Evolutionary conservation across 768 basidiomycete genomes (phyloP).

Genomic region (Tulasnella sp.): DNA sequence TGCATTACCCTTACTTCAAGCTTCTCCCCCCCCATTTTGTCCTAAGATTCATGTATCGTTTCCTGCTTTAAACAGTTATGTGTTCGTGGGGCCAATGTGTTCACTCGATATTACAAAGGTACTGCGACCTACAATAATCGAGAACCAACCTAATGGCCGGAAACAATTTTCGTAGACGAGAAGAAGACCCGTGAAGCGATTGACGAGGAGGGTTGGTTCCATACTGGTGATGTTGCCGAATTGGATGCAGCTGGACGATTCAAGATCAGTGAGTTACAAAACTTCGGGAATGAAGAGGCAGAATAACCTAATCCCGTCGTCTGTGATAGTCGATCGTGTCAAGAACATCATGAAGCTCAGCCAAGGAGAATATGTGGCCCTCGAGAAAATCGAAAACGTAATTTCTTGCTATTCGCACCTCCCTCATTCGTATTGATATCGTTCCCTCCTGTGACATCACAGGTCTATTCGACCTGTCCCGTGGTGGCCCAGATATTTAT

Average conservation of each 20-base stretch:
- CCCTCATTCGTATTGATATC: not conserved
- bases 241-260: slow-evolving; percentile 71
- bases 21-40: too few relatives aligned
- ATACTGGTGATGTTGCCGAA: slow-evolving; percentile 80
- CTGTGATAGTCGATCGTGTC: slow-evolving; percentile 57
- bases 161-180: slow-evolving; percentile 41
- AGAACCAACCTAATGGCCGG: not conserved
- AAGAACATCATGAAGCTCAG: slow-evolving; percentile 99
- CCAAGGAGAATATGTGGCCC: slow-evolving; percentile 96
- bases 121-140: not conserved
- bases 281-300: too few relatives aligned
- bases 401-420: not conserved
- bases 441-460: not conserved
- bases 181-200: slow-evolving; percentile 70
- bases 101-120: slow-evolving; percentile 71
- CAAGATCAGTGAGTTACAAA: slow-evolving; percentile 61
- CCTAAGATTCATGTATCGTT: not conserved
- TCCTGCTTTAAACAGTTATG: slow-evolving; percentile 39
- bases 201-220: slow-evolving; percentile 85
- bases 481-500: slow-evolving; percentile 72
- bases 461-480: slow-evolving; percentile 52
- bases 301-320: too few relatives aligned
- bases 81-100: slow-evolving; percentile 52
- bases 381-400: slow-evolving; percentile 83
- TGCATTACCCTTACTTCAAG: too few relatives aligned